phyloP scores from a whole-genome alignment of 169 alveolate genomes.

The Plasmodium vivax region DNA sequence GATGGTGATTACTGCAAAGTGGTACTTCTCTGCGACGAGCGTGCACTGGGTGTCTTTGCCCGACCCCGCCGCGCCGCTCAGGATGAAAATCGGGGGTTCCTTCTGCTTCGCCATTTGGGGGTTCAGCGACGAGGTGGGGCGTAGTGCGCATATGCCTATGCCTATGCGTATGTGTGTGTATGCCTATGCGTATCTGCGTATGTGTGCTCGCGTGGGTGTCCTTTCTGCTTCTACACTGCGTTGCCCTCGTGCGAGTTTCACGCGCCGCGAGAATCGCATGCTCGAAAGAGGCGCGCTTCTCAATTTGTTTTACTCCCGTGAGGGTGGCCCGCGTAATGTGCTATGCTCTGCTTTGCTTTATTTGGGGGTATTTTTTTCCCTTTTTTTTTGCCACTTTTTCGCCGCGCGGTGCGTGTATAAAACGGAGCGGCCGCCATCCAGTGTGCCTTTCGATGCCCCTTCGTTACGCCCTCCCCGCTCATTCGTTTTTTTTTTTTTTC shows the following conservation, averaged over 20 bases:
- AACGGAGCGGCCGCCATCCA: background rate
- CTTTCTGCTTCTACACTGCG: background rate
- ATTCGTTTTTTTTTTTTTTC: no score
- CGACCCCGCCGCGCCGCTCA: constrained; percentile 61
- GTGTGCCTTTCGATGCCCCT: background rate
- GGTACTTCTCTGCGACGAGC: constrained; percentile 3
- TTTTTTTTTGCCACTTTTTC: background rate
- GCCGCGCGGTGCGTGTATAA: background rate
- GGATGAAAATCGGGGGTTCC: background rate
- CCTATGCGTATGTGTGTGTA: background rate
- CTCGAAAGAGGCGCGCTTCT: no score
- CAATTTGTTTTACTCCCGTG: background rate
- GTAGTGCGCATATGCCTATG: no score
- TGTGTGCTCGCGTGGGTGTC: background rate
- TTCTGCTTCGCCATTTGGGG: background rate
- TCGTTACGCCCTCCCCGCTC: background rate
- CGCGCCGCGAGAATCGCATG: no score
- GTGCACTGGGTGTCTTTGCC: constrained; percentile 70
- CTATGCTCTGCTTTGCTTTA: no score
- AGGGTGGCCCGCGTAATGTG: background rate
- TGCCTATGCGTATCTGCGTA: no score
- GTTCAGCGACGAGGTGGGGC: no score
- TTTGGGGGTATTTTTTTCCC: background rate
- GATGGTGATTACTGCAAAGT: constrained; percentile 15
- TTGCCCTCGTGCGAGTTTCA: background rate